Conservation (phyloP, 83 land plant species). For the Diphasiastrum complanatum region DNA sequence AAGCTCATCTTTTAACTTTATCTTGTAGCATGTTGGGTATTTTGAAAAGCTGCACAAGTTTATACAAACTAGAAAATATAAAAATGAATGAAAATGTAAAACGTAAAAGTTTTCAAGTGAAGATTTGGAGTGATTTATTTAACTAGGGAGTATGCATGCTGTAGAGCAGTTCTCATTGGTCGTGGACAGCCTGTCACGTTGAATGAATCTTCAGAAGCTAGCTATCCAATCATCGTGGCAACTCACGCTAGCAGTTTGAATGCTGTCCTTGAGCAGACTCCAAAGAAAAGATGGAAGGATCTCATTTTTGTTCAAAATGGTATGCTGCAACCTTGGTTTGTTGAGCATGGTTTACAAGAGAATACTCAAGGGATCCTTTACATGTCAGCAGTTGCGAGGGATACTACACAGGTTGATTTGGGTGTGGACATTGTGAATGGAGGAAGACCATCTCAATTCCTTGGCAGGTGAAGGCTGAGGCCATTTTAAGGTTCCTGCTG, state of each 20-base stretch:
- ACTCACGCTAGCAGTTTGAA: constrained; percentile 8
- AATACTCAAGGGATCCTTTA: constrained; percentile 13
- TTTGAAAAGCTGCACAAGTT: too few species aligned
- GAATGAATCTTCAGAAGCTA: not conserved
- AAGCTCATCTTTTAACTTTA: too few species aligned
- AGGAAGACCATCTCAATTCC: constrained; percentile 7
- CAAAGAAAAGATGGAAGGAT: constrained; percentile 6
- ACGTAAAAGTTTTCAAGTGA: too few species aligned
- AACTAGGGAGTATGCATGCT: too few species aligned
- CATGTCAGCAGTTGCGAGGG: too few species aligned
- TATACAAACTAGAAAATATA: too few species aligned
- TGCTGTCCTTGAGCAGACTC: not conserved
- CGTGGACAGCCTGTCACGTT: not conserved
- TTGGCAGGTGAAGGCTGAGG: not conserved
- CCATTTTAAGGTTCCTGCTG: not conserved
- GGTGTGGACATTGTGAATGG: not conserved
- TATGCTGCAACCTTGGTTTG: constrained; percentile 13
- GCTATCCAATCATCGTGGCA: constrained; percentile 10
- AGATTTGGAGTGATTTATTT: too few species aligned
- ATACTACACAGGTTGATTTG: not conserved
- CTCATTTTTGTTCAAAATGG: constrained; percentile 12
- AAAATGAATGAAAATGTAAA: too few species aligned
- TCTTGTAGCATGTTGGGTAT: too few species aligned
- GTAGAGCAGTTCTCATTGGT: not conserved
- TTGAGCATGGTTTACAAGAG: not conserved